Evolutionary conservation across 768 basidiomycete species (phyloP).

Genomic region (Boletus rubropictus): DNA sequence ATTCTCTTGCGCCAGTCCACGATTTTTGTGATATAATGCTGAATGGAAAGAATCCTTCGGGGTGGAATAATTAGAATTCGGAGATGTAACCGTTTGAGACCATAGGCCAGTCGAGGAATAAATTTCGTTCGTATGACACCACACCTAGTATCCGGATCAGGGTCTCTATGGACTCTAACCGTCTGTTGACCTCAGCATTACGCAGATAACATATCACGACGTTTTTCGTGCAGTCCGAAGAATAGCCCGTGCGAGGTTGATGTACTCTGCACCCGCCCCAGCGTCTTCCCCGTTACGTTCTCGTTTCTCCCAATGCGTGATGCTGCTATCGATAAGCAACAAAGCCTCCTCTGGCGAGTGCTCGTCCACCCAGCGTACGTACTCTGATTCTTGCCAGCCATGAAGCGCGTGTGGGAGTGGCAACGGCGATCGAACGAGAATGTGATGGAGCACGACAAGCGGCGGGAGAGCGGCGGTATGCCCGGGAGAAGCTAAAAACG

Average conservation of each 20-base stretch:
- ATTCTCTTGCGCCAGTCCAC: neutral
- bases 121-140: neutral
- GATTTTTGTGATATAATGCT: neutral
- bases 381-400: conserved; percentile 94
- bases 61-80: neutral
- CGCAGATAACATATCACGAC: conserved; percentile 6
- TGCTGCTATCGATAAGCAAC: conserved; percentile 72
- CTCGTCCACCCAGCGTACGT: conserved; percentile 93
- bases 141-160: neutral
- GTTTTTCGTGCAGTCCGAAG: conserved; percentile 38
- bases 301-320: conserved; percentile 74
- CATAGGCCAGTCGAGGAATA: neutral
- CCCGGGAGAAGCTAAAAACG: conserved; percentile 54
- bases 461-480: conserved; percentile 77
- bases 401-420: conserved; percentile 85
- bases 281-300: conserved; percentile 50
- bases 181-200: neutral
- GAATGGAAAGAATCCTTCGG: neutral
- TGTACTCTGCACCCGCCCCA: conserved; percentile 51
- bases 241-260: conserved; percentile 62
- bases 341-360: conserved; percentile 77
- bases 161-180: neutral
- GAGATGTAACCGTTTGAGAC: neutral
- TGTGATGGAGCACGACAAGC: conserved; percentile 85
- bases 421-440: conserved; percentile 82